Base-by-base conservation (phyloP, 2,329 filamentous ascomycete species). In the Teratosphaeriaceae sp. region DNA sequence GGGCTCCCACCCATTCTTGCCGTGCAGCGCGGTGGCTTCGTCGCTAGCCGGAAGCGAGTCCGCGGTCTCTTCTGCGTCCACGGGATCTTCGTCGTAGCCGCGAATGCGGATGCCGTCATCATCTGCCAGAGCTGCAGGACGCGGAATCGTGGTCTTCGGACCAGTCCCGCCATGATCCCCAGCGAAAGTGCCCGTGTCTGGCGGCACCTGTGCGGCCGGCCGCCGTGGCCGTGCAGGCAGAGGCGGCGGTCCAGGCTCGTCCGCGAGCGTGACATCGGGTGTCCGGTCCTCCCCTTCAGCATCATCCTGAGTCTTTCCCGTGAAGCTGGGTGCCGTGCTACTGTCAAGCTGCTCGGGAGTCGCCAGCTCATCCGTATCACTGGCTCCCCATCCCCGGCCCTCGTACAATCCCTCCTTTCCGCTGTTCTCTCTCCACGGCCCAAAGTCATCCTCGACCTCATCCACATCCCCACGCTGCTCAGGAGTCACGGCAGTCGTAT, bases 371-470 rank as follows among this genome's bases (percentile, higher is more conserved):
- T 7, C 30, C 7, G 9, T 18, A 18, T 11, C 30, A 34, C 30
- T 34, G 30, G 8, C 8, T n/a, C 24, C 24, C 24, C 8, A 27
- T 26, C 12, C 37, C 19, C 5, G 8, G 2, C 7, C 38, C 22
- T 34, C 21, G 27, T 20, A 11, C 19, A 23, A 20, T 22, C 15
- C 12, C 38, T 41, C 27, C 12, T 4, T 36, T 13, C 49, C 49
- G 24, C 40, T 45, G 30, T 56, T 57, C 19, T 56, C 51, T 8
- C 42, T 51, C 47, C 50, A 56, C 18, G 55, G 53, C 22, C 49
- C 54, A 33, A 54, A 58, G 23, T 59, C 53, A 23, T 51, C 54
- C 29, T 43, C 41, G 11, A 18, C 35, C 16, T 12, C 24, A 26
- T 26, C 13, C 11, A 11, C 48, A 46, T 26, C 41, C 43, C 3